Evolutionary conservation across 1,284 basidiomycete genomes (phyloP).

Genomic region (Chalciporus sp.): DNA sequence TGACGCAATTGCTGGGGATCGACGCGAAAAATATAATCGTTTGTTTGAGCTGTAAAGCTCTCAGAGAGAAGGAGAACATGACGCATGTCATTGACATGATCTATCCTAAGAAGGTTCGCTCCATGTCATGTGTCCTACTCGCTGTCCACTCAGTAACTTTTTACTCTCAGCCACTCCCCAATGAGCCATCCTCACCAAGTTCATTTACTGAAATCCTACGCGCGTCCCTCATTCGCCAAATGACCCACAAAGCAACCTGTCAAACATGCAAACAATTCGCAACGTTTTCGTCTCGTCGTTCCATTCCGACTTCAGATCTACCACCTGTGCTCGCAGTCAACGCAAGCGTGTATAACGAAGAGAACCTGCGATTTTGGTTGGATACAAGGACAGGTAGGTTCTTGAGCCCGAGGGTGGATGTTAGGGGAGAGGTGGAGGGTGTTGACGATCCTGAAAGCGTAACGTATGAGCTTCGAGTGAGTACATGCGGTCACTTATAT

Average conservation of each 20-base stretch:
- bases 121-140: neutral
- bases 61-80: constrained; percentile 72
- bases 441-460: constrained; percentile 57
- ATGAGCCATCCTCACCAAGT: constrained; percentile 49
- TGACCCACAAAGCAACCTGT: constrained; percentile 85
- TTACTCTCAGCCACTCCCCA: constrained; percentile 41
- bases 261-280: constrained; percentile 79
- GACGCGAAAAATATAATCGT: constrained; percentile 73
- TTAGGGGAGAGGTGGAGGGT: constrained; percentile 61
- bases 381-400: constrained; percentile 53
- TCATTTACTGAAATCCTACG: constrained; percentile 76
- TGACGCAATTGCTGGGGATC: constrained; percentile 83
- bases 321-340: constrained; percentile 92
- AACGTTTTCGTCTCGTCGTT: constrained; percentile 73
- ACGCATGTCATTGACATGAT: constrained; percentile 85
- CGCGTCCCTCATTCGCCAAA: constrained; percentile 80
- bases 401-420: constrained; percentile 54
- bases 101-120: constrained; percentile 79
- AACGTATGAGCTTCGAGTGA: constrained; percentile 74
- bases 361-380: constrained; percentile 78
- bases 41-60: constrained; percentile 76
- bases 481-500: constrained; percentile 26
- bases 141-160: neutral
- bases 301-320: constrained; percentile 67
- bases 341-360: constrained; percentile 78